Percentiles rank a stretch among this genome's conserved stretches.
These are phyloP conservation scores for Tuber umbilicatum DNA, from an alignment of 495 filamentous ascomycete species.

Conservation along the genomic window DNA sequence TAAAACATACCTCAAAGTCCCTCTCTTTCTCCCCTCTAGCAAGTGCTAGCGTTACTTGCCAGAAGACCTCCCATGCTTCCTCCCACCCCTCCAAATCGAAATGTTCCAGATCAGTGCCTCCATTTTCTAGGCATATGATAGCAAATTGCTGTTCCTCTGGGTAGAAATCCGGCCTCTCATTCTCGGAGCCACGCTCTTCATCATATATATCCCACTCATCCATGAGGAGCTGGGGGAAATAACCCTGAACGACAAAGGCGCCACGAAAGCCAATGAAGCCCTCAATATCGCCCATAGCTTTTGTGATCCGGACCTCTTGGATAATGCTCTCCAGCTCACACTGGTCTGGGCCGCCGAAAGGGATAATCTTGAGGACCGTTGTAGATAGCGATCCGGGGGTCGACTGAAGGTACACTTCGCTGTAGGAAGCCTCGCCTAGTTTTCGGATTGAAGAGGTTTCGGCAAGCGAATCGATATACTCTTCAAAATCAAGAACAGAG, in stretches of 20 bases:
- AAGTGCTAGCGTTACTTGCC: constrained; percentile 37
- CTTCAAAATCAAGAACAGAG: constrained; percentile 30
- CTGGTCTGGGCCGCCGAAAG: constrained; percentile 35
- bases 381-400: constrained; percentile 1
- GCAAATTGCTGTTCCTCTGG: constrained; percentile 33
- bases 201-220: constrained; percentile 39
- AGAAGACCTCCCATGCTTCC: constrained; percentile 38
- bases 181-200: constrained; percentile 39
- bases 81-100: constrained; percentile 34
- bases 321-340: constrained; percentile 31
- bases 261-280: constrained; percentile 40
- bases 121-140: constrained; percentile 38
- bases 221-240: constrained; percentile 33
- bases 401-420: constrained; percentile 37
- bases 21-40: constrained; percentile 28
- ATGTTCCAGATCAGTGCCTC: constrained; percentile 38
- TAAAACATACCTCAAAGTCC: constrained; percentile 32
- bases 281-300: constrained; percentile 29
- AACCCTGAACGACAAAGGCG: constrained; percentile 28
- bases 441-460: constrained; percentile 27
- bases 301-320: constrained; percentile 39
- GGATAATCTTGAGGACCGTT: constrained; percentile 41
- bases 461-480: constrained; percentile 25
- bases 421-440: constrained; percentile 41
- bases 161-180: constrained; percentile 40